These are phyloP conservation scores for Penicillium sp. DNA, from an alignment of 2,329 filamentous ascomycete genomes.

Conservation along the genomic window DNA sequence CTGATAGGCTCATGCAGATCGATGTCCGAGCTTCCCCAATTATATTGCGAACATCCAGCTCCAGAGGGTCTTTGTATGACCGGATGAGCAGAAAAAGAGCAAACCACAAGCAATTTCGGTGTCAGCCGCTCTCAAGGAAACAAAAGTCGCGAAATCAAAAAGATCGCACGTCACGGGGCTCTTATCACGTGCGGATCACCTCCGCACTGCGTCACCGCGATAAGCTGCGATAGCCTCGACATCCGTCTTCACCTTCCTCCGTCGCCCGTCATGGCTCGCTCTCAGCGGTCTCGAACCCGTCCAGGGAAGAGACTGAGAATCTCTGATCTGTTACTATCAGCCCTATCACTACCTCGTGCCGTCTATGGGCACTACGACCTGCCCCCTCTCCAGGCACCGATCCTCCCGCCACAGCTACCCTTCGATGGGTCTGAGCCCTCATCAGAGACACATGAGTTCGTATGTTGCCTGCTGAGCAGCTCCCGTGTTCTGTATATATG, in stretches of 20 bases:
- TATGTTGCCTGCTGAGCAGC: conserved; percentile 17
- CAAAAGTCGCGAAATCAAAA: not conserved
- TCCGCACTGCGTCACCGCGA: conserved; percentile 26
- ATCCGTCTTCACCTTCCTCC: conserved; percentile 9
- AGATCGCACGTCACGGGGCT: conserved; percentile 12
- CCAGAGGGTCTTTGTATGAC: not conserved
- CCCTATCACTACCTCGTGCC: conserved; percentile 19
- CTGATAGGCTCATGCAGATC: conserved; percentile 30
- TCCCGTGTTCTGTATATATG: not conserved
- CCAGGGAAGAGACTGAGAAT: conserved; percentile 13
- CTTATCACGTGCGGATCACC: conserved; percentile 21
- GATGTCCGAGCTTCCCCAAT: conserved; percentile 15
- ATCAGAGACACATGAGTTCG: conserved; percentile 35
- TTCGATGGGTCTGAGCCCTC: conserved; percentile 18
- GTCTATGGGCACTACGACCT: conserved; percentile 22
- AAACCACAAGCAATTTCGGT: not conserved
- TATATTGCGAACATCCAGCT: not conserved
- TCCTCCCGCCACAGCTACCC: conserved; percentile 35
- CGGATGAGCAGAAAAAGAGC: not conserved
- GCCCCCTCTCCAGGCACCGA: conserved; percentile 23
- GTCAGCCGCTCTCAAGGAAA: not conserved
- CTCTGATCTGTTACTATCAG: conserved; percentile 20
- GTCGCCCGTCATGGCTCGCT: conserved; percentile 21
- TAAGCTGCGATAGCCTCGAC: conserved; percentile 12
- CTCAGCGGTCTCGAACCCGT: conserved; percentile 14